These are phyloP conservation scores for Chrysoporthe puriensis DNA, from an alignment of 2,329 filamentous ascomycete genomes.

Conservation along the genomic window DNA sequence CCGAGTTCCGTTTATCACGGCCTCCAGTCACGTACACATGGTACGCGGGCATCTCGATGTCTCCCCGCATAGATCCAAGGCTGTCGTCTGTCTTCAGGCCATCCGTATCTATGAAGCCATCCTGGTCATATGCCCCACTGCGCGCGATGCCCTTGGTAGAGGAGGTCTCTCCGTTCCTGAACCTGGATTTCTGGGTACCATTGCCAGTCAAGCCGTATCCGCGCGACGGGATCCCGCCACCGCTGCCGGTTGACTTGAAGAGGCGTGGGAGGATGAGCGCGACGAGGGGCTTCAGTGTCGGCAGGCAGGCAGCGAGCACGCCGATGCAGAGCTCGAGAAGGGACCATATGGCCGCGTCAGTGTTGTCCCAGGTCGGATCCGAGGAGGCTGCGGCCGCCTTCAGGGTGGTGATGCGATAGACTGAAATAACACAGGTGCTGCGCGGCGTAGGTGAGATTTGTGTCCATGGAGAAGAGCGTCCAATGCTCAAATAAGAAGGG, in stretches of 20 bases:
- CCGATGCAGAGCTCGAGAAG: constrained; percentile 37
- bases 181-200: neutral
- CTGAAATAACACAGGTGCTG: constrained; percentile 36
- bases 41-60: constrained; percentile 25
- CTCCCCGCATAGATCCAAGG: neutral
- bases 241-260: constrained; percentile 25
- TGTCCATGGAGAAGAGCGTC: neutral
- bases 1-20: constrained; percentile 6
- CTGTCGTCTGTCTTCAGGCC: constrained; percentile 12
- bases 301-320: constrained; percentile 36
- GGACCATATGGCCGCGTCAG: constrained; percentile 38
- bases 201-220: constrained; percentile 9
- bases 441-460: neutral
- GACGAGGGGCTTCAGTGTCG: constrained; percentile 37
- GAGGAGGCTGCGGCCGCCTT: constrained; percentile 30
- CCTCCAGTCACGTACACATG: constrained; percentile 28
- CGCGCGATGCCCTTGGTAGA: constrained; percentile 9
- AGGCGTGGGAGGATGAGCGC: constrained; percentile 31
- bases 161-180: neutral
- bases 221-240: neutral
- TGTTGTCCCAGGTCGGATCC: constrained; percentile 36
- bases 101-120: constrained; percentile 20
- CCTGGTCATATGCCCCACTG: constrained; percentile 10
- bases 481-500: neutral
- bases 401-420: constrained; percentile 36